These are phyloP conservation scores for Hygrophoropsis aurantiaca DNA, from an alignment of 768 basidiomycete species.

Conservation along the genomic window DNA sequence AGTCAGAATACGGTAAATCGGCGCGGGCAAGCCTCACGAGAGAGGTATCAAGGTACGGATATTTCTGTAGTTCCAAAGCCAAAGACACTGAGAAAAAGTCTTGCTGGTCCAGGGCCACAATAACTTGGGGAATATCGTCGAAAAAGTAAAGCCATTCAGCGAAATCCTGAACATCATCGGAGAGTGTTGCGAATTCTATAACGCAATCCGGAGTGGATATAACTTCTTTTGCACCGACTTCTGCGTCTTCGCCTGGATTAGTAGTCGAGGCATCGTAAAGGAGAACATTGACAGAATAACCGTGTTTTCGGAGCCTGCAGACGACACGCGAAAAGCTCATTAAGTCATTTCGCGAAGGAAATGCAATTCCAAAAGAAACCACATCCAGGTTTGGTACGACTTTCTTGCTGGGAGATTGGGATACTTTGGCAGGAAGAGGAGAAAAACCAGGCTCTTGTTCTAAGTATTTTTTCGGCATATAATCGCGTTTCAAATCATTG, in stretches of 20 bases:
- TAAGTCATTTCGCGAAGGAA: conserved; percentile 37
- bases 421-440: too few species aligned
- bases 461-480: too few species aligned
- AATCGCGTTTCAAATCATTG: too few species aligned
- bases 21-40: conserved; percentile 44
- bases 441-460: too few species aligned
- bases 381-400: too few species aligned
- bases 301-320: conserved; percentile 34
- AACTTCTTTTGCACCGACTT: conserved; percentile 1
- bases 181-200: conserved; percentile 15
- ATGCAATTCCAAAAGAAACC: conserved; percentile 33
- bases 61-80: conserved; percentile 16
- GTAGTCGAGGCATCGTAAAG: conserved; percentile 26
- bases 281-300: conserved; percentile 29
- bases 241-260: conserved; percentile 1
- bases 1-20: conserved; percentile 54
- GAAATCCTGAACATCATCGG: conserved; percentile 8
- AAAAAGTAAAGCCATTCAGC: conserved; percentile 33
- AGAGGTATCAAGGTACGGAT: conserved; percentile 26
- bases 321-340: conserved; percentile 28
- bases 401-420: too few species aligned
- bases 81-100: conserved; percentile 21
- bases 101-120: conserved; percentile 34
- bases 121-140: conserved; percentile 27
- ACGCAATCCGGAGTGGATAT: conserved; percentile 14